Base-by-base conservation (phyloP, 2,329 filamentous ascomycete species). In the Chaetomium globosum region DNA sequence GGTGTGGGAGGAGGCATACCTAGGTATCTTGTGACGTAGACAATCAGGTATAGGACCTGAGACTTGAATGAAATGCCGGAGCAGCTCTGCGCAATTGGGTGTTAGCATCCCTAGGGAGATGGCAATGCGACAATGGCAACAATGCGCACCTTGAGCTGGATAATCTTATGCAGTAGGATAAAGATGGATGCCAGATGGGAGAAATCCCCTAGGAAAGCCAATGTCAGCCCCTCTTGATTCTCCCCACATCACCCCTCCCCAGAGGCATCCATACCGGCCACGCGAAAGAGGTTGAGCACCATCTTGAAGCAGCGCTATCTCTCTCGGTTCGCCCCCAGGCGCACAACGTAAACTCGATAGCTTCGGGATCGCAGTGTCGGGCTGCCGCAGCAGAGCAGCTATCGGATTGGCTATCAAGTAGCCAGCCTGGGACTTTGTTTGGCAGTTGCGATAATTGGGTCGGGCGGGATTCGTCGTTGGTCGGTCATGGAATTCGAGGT, bases 41-140 rank as follows among this genome's bases (percentile, higher is more conserved):
- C 95, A 53, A 97, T 81, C 71, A 98, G 83, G 80, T 99, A 99
- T 64, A 99, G 85, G 59, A 89, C 92, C 84, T 99, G 95, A 68
- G 94, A 97, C 79, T 99, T 99, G 86, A 99, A 98, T 19, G 95
- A 99, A 79, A 99, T 94, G 73, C 95, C 95, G 51, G 94, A 89
- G 77, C 93, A 97, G 83, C 93, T 97, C 94, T 97, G 76, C n/a
- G 39, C 39, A 16, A 43, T 63, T 56, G 33, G 19, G 46, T 68
- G 74, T 73, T 66, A 73, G 67, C 55, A 26, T 26, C 5, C n/a
- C 13, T 54, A 33, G 39, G 60, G 12, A 4, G 59, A 1, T 10
- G 12, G 16, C 2, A 13, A 19, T 13, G 4, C 8, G 26, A 54
- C 43, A 5, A n/a, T 10, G 49, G 13, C 30, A 31, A n/a, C 39